Conservation (phyloP, 257 asterid species). For the Scutellaria barbata region DNA sequence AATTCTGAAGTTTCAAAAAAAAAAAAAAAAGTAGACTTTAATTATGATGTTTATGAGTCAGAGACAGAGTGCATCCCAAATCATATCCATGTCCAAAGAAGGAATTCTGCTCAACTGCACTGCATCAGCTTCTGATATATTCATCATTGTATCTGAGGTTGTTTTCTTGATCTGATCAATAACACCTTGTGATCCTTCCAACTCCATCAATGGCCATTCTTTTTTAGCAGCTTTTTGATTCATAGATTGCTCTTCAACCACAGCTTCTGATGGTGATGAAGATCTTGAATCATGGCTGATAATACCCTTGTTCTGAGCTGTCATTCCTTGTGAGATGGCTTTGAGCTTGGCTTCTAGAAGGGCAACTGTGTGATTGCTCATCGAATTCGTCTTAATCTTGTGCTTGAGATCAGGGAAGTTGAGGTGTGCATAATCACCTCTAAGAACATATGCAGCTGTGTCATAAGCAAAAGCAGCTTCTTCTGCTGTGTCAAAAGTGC, state of each 20-base stretch:
- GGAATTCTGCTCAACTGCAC: constrained; percentile 81
- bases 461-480: constrained; percentile 59
- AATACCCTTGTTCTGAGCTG: constrained; percentile 29
- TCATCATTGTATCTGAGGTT: constrained; percentile 35
- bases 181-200: constrained; percentile 35
- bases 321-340: constrained; percentile 46
- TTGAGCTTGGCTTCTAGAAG: constrained; percentile 55
- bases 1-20: not conserved
- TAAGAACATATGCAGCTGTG: constrained; percentile 49
- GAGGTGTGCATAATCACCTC: constrained; percentile 59
- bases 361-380: constrained; percentile 43
- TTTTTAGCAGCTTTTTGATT: constrained; percentile 14
- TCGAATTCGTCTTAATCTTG: constrained; percentile 40
- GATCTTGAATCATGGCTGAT: not conserved
- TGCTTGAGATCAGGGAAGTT: constrained; percentile 54
- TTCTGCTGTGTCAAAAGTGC: constrained; percentile 57
- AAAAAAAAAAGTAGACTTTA: not conserved
- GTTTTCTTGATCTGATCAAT: constrained; percentile 37
- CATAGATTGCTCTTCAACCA: not conserved
- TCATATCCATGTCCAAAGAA: constrained; percentile 82
- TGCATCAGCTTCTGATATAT: constrained; percentile 44
- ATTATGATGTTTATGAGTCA: constrained; percentile 49
- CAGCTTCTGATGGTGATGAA: not conserved
- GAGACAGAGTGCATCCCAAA: constrained; percentile 83
- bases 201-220: constrained; percentile 26